Conservation (phyloP, 164 flowering plant species). For the Aristolochia californica region DNA sequence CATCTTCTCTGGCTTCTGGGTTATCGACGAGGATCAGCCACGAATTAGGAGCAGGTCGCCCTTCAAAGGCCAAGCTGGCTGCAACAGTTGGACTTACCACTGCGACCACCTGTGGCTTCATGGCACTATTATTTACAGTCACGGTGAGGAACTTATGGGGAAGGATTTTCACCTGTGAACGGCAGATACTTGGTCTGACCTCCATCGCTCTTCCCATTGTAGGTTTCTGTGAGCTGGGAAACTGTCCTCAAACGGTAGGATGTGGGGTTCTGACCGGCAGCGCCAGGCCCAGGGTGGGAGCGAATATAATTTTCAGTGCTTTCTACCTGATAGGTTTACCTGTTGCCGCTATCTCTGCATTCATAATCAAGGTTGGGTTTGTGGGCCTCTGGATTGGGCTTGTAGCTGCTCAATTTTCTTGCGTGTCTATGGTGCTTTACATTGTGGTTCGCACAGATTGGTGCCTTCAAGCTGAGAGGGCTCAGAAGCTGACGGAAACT, state of each 20-base stretch:
- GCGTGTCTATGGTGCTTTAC: constrained; percentile 11
- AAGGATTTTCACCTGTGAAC: constrained; percentile 32
- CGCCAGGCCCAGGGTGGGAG: constrained; percentile 48
- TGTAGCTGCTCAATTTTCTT: constrained; percentile 17
- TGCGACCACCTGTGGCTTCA: constrained; percentile 26
- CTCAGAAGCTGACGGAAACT: constrained; percentile 13
- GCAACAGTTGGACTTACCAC: constrained; percentile 23
- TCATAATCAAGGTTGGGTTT: constrained; percentile 10
- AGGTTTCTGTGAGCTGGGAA: constrained; percentile 64
- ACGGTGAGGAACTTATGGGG: constrained; percentile 40
- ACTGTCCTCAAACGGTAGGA: constrained; percentile 57
- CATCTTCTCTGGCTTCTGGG: constrained; percentile 41
- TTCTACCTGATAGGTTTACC: constrained; percentile 65
- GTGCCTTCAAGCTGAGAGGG: constrained; percentile 15
- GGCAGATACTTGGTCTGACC: constrained; percentile 21
- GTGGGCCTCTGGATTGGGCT: constrained; percentile 23
- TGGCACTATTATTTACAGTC: constrained; percentile 26
- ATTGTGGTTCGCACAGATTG: constrained; percentile 18
- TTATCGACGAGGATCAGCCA: constrained; percentile 53
- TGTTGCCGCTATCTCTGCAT: constrained; percentile 23
- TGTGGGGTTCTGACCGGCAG: constrained; percentile 64
- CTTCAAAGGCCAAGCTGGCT: constrained; percentile 29
- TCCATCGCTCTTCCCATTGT: constrained; percentile 43
- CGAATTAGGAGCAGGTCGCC: constrained; percentile 45
- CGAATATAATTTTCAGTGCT: constrained; percentile 39